Conservation (phyloP, 768 basidiomycete species). For the Kwoniella bestiolae region DNA sequence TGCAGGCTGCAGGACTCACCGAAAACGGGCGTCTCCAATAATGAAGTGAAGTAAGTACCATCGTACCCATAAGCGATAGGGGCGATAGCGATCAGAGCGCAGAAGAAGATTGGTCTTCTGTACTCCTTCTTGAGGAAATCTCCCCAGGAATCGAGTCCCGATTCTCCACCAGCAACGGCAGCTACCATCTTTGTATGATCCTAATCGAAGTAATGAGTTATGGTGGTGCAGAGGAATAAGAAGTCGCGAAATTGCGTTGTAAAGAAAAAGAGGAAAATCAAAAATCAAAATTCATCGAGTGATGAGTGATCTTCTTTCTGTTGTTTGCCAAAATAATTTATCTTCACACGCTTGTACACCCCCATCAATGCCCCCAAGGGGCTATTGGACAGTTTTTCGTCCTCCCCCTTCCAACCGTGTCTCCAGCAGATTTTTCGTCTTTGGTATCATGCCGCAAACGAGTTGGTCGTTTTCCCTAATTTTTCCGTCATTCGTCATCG, state of each 20-base stretch:
- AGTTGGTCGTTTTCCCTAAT: neutral
- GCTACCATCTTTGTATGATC: conserved; percentile 33
- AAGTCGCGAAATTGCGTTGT: too few relatives aligned
- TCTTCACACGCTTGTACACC: neutral
- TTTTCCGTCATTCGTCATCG: conserved; percentile 9
- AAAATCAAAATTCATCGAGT: too few relatives aligned
- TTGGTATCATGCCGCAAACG: conserved; percentile 3
- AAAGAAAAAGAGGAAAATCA: too few relatives aligned
- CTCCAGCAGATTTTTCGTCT: neutral
- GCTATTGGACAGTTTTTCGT: neutral
- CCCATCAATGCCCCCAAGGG: neutral
- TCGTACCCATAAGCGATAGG: conserved; percentile 42
- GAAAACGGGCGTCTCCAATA: conserved; percentile 43
- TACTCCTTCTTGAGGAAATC: conserved; percentile 35
- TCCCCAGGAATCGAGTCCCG: conserved; percentile 18
- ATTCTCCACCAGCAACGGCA: conserved; percentile 13
- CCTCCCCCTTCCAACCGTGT: neutral
- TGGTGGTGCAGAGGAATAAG: too few relatives aligned
- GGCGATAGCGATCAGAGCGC: conserved; percentile 30
- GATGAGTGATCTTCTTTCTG: too few relatives aligned
- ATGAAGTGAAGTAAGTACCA: conserved; percentile 54
- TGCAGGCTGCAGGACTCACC: too few relatives aligned
- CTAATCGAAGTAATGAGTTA: too few relatives aligned
- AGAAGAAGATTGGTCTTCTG: conserved; percentile 33
- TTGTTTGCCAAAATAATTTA: too few relatives aligned